Evolutionary conservation across 805 yeast species (phyloP), one percentile per base, ranked within the genome.

Genomic region (Yarrowia deformans): DNA sequence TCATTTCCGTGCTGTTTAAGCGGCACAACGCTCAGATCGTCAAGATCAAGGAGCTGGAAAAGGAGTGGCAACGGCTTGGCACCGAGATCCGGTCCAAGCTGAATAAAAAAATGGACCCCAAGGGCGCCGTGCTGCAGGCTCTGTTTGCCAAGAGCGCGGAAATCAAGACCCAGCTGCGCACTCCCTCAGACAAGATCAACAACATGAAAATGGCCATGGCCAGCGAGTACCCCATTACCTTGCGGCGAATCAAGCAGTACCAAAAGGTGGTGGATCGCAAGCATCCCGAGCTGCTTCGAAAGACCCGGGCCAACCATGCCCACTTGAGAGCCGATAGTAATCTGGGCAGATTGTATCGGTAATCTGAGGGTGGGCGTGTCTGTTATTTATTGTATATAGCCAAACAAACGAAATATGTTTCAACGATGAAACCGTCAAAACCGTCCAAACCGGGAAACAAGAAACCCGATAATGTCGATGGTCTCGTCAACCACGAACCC

Each of bases 301-400:
- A 39, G n/a, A 19, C 29, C 5, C 9, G 35, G 3, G 10, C 3
- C 2, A 40, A 56, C 19, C 23, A 40, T 16, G 37, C 16, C 4
- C 12, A 8, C 0, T 1, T 40, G 23, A 23, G 8, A 6, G 16
- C 35, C 6, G 63, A 56, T 7, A 58, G 50, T 5, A 58, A 58
- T 32, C n/a, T 58, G 8, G 39, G 16, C 3, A 9, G 64, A 12
- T 18, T 58, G 23, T 58, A 58, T n/a, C 32, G 19, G n/a, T 55
- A n/a, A n/a, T n/a, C n/a, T n/a, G n/a, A n/a, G n/a, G n/a, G n/a
- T n/a, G n/a, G n/a, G n/a, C n/a, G n/a, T n/a, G n/a, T n/a, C n/a
- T n/a, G n/a, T 35, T 29, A 54, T 54, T 35, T 54, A 52, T 52
- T 52, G 56, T 52, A 52, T 18, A 52, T 52, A 52, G 56, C 19